Percentiles rank a stretch among this genome's conserved stretches.
Evolutionary conservation across 176 grass and related monocot species (phyloP).

Genomic region (Guadua angustifolia): DNA sequence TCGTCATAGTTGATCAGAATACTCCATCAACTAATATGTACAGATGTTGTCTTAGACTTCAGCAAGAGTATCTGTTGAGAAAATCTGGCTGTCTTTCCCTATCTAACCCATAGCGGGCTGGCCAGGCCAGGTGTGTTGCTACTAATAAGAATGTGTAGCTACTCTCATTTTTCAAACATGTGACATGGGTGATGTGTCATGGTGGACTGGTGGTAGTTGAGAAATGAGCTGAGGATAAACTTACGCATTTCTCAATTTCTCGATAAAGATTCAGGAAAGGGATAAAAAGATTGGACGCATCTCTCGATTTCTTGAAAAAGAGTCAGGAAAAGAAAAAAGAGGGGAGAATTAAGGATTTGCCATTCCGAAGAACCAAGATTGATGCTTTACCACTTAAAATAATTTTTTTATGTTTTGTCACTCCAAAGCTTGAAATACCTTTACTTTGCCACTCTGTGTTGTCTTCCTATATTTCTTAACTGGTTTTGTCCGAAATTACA

Average conservation of each 20-base stretch:
- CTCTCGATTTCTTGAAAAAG: background rate
- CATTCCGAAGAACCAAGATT: too few relatives aligned
- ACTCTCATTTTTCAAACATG: background rate
- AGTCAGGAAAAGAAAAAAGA: background rate
- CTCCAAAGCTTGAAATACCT: too few relatives aligned
- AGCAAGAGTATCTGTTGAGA: background rate
- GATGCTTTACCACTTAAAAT: too few relatives aligned
- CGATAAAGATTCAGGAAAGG: background rate
- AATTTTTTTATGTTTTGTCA: too few relatives aligned
- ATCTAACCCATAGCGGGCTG: background rate
- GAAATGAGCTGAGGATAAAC: slow-evolving; percentile 24
- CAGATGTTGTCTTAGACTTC: background rate
- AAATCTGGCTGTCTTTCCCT: slow-evolving; percentile 23
- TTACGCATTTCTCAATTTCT: background rate
- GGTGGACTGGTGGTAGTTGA: background rate
- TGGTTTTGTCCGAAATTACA: too few relatives aligned
- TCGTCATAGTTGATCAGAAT: background rate
- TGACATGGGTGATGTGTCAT: slow-evolving; percentile 23
- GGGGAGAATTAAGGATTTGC: too few relatives aligned
- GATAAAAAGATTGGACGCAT: too few relatives aligned
- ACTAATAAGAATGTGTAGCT: background rate
- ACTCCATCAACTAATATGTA: background rate
- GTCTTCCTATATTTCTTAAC: too few relatives aligned
- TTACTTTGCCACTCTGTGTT: too few relatives aligned
- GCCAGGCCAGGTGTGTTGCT: slow-evolving; percentile 24